Evolutionary conservation across 2,329 filamentous ascomycete genomes (phyloP), one percentile per base, ranked within the genome.

Genomic region (Aureobasidium sp.): DNA sequence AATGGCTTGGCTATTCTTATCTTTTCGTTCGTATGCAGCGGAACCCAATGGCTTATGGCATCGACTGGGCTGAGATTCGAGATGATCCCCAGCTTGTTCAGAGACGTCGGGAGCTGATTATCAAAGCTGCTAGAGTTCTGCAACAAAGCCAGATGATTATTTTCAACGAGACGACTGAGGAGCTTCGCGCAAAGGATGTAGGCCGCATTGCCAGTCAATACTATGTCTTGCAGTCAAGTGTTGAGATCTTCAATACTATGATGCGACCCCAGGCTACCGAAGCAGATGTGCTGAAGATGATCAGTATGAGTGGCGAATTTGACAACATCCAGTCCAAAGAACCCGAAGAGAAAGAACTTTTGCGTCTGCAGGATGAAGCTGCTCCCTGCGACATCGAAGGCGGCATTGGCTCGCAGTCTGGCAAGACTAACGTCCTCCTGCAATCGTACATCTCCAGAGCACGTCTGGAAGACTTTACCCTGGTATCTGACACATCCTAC

Each of bases 91-190:
- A 83, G 55, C 78, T 98, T 22, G 89, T 96, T 2, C 86, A 93
- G 64, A 79, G 91, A 60, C 82, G 93, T 48, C 82, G 90, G 3
- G 84, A 93, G 59, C 75, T 98, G 49, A 86, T 93, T 51, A 90
- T 95, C 39, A 85, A 95, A 62, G 93, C 93, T 21, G 93, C 93
- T 0, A 79, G 84, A 38, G 87, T 88, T 4, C 73, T 98, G 38
- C 90, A 96, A 64, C 80, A 90, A 64, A 95, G 88, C 61, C 93
- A 98, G 70, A 98, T 98, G 94, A 93, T 98, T 63, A 93, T 98
- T 54, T 98, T 91, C 74, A 96, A 98, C 60, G 93, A 97, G 64
- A 81, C 77, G 16, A 98, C 91, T 0, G 91, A 96, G 61, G 91
- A 96, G 63, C 79, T 98, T 7, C 84, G 89, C 55, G 87, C 90